Evolutionary conservation across 768 basidiomycete species (phyloP).

Genomic region (Calocybe indica): DNA sequence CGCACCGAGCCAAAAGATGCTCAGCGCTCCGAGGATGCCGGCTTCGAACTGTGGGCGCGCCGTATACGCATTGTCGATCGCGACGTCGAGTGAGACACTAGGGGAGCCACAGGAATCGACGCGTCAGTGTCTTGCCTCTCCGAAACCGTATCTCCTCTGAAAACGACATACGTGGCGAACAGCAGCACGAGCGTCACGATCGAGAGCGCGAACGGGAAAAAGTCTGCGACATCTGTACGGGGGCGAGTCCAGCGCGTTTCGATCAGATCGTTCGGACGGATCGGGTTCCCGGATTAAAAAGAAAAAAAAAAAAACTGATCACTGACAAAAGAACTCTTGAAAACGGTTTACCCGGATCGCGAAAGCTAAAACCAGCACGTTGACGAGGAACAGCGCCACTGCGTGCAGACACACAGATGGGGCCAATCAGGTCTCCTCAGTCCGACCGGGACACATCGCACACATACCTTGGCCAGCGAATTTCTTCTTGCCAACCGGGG

Average conservation of each 20-base stretch:
- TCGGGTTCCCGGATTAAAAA: not conserved
- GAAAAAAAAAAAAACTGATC: not conserved
- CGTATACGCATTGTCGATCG: slow-evolving; percentile 33
- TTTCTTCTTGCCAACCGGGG: slow-evolving; percentile 22
- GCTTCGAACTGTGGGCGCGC: slow-evolving; percentile 44
- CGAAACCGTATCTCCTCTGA: not conserved
- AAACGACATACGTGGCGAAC: slow-evolving; percentile 29
- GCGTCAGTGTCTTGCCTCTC: not conserved
- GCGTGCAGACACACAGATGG: not conserved
- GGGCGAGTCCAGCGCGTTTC: slow-evolving; percentile 2
- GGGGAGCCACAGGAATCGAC: too few species aligned
- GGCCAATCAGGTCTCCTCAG: not conserved
- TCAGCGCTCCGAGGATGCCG: slow-evolving; percentile 36
- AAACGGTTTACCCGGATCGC: slow-evolving; percentile 49
- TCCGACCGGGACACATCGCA: not conserved
- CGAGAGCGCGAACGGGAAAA: slow-evolving; percentile 56
- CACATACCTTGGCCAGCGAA: slow-evolving; percentile 21
- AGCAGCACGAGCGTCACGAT: slow-evolving; percentile 43
- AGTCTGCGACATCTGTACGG: slow-evolving; percentile 46
- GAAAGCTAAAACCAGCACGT: slow-evolving; percentile 46
- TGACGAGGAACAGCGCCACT: slow-evolving; percentile 40
- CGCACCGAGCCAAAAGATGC: slow-evolving; percentile 52
- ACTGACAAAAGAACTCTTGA: slow-evolving; percentile 57
- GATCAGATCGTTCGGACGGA: not conserved
- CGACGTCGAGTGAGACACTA: slow-evolving; percentile 40